Evolutionary conservation across 495 filamentous ascomycete species (phyloP).

Genomic region (Aspergillus diversus): DNA sequence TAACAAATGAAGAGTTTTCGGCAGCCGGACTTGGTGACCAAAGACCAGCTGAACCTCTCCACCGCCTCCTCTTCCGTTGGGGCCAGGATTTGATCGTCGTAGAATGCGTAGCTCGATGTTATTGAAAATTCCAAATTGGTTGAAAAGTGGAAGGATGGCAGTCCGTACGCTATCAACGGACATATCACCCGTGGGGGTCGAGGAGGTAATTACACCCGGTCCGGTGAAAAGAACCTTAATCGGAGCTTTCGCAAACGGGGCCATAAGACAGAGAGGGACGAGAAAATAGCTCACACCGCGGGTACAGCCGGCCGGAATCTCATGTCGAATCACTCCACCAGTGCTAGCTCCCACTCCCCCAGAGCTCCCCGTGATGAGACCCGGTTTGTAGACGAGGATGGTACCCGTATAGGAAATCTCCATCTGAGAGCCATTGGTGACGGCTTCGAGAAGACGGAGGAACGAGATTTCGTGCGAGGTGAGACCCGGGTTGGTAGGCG

Average conservation of each 20-base stretch:
- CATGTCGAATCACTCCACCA: constrained; percentile 76
- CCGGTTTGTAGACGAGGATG: constrained; percentile 85
- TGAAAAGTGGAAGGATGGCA: constrained; percentile 86
- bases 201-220: constrained; percentile 89
- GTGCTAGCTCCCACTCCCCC: constrained; percentile 64
- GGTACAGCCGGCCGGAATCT: constrained; percentile 71
- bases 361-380: constrained; percentile 82
- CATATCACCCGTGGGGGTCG: constrained; percentile 79
- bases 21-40: constrained; percentile 85
- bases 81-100: constrained; percentile 73
- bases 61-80: constrained; percentile 74
- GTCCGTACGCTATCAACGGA: constrained; percentile 92
- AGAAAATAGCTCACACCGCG: constrained; percentile 92
- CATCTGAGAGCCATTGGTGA: constrained; percentile 94
- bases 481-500: constrained; percentile 82
- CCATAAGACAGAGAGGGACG: constrained; percentile 83
- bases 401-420: constrained; percentile 96
- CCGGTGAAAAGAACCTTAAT: constrained; percentile 89
- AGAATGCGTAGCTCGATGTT: constrained; percentile 88
- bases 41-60: constrained; percentile 93
- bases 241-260: constrained; percentile 87
- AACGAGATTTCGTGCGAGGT: constrained; percentile 92
- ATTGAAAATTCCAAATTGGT: constrained; percentile 83
- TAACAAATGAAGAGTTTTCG: constrained; percentile 89
- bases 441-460: constrained; percentile 86